Evolutionary conservation across 2,329 filamentous ascomycete species (phyloP).

Genomic region (Hypoxylon sp.): DNA sequence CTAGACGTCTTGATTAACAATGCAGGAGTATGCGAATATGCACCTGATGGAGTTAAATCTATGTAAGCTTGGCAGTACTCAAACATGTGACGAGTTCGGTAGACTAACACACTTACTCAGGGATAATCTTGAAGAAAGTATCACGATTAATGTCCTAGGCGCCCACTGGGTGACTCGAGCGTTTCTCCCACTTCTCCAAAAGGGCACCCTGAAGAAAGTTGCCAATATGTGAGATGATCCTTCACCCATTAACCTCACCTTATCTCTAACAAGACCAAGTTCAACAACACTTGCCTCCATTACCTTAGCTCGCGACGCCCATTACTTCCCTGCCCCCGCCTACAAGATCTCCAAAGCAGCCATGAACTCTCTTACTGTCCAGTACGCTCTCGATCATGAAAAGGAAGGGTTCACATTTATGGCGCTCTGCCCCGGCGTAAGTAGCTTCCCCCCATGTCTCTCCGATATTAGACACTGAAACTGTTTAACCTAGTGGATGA

Average conservation of each 20-base stretch:
- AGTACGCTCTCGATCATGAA: constrained; percentile 58
- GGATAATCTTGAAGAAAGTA: constrained; percentile 50
- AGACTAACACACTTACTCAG: constrained; percentile 22
- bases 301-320: constrained; percentile 44
- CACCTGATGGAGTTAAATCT: constrained; percentile 19
- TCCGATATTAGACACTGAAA: not conserved
- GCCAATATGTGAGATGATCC: constrained; percentile 57
- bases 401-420: constrained; percentile 62
- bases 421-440: constrained; percentile 63
- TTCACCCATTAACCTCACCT: not conserved
- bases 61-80: constrained; percentile 17
- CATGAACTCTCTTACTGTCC: constrained; percentile 63
- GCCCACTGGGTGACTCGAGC: constrained; percentile 58
- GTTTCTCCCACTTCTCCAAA: constrained; percentile 58
- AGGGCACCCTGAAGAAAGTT: constrained; percentile 60
- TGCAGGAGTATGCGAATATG: constrained; percentile 48
- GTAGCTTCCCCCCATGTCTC: constrained; percentile 31
- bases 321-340: constrained; percentile 55
- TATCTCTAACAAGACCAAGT: constrained; percentile 12
- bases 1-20: constrained; percentile 65
- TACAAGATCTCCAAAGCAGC: constrained; percentile 62
- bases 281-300: constrained; percentile 49
- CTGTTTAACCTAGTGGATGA: constrained; percentile 58
- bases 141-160: constrained; percentile 51
- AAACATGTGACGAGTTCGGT: not conserved